These are phyloP conservation scores for Lumnitzera racemosa DNA, from an alignment of 345 rosid genomes.

Conservation along the genomic window DNA sequence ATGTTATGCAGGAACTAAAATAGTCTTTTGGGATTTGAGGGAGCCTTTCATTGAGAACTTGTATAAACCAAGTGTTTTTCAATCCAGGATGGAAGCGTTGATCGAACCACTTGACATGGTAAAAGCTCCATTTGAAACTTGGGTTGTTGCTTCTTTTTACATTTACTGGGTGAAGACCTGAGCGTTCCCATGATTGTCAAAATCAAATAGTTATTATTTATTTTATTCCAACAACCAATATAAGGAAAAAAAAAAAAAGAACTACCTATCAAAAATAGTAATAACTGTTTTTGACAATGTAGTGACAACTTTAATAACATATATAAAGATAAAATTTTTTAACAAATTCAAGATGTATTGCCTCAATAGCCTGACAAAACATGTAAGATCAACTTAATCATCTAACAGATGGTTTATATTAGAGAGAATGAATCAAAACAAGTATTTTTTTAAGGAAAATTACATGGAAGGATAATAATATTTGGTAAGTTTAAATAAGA, in stretches of 20 bases:
- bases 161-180: neutral
- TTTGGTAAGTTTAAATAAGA: too few species aligned
- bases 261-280: neutral
- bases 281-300: neutral
- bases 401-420: too few species aligned
- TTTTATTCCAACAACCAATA: too few species aligned
- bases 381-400: too few species aligned
- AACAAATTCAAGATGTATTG: neutral
- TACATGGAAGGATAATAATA: too few species aligned
- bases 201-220: too few species aligned
- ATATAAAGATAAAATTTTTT: neutral
- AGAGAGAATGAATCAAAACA: too few species aligned
- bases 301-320: neutral
- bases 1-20: slow-evolving; percentile 70
- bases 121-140: slow-evolving; percentile 19
- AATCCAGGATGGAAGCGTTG: slow-evolving; percentile 69
- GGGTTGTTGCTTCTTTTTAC: neutral
- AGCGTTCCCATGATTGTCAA: neutral
- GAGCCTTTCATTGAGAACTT: slow-evolving; percentile 76
- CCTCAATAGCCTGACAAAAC: too few species aligned
- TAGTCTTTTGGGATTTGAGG: slow-evolving; percentile 84
- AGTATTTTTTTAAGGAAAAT: too few species aligned
- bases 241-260: too few species aligned
- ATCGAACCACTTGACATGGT: slow-evolving; percentile 79
- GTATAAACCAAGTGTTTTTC: slow-evolving; percentile 72